Base-by-base conservation (phyloP, 1,284 basidiomycete species). In the Ustilago trichophora region DNA sequence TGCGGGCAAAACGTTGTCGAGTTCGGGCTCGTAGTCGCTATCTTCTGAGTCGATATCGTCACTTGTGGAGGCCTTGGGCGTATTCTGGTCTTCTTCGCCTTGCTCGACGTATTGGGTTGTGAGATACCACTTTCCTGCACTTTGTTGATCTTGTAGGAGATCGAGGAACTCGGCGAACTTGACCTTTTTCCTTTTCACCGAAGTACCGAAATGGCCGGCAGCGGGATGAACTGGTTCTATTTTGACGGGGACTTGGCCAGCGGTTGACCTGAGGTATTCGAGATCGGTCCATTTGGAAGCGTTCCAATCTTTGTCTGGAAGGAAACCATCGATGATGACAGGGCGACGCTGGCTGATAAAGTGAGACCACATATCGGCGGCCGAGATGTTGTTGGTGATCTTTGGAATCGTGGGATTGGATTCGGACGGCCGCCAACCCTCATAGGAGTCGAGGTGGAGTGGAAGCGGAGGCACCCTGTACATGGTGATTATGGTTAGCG, bases 61-160 rank as follows among this genome's bases (percentile, higher is more conserved):
- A 8, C 55, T 16, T 0, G 72, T 63, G 7, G 70, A 49, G 7
- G 67, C 10, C 3, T 7, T 8, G 27, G 27, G 7, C 13, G 27
- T 8, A 29, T 7, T 35, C 18, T 57, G 47, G 10, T 60, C 52
- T 15, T 70, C 32, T 9, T 69, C 62, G 12, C 44, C 57, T 15
- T 69, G 54, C 15, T 68, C 57, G 24, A 62, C 64, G 52, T 81
- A 81, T 45, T 81, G 79, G 15, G 79, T 81, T 19, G 78, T 81
- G 21, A 81, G 68, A 29, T 81, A 81, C 60, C 68, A 77, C 16
- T 72, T 65, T 5, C 73, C 75, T 9, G 57, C 57, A 26, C 53
- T 51, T 1, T 57, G 46, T 0, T 51, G 37, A 38, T 77, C 65
- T 22, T 72, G 45, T 9, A 81, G 49, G 0, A 68, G 48, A 31